Percentiles rank a stretch among this genome's conserved stretches.
phyloP scores from a whole-genome alignment of 2,329 filamentous ascomycete genomes.

The Xylaria sp. region DNA sequence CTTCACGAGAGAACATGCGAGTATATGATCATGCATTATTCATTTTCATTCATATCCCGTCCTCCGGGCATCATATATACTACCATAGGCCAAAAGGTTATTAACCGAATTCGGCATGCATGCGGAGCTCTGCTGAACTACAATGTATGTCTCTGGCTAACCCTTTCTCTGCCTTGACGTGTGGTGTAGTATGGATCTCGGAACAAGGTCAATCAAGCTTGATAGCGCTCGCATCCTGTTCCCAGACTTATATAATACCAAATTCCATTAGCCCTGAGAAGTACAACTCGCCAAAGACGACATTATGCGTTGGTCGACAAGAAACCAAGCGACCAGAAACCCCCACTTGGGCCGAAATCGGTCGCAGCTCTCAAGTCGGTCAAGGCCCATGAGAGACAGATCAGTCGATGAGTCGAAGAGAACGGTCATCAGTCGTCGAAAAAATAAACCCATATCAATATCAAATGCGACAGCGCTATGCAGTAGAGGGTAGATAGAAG shows the following conservation, averaged over 20 bases:
- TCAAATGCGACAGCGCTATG: constrained; percentile 52
- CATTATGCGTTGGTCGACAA: constrained; percentile 26
- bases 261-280: constrained; percentile 32
- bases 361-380: constrained; percentile 31
- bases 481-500: constrained; percentile 45
- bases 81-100: constrained; percentile 27
- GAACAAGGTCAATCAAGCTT: constrained; percentile 34
- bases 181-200: constrained; percentile 22
- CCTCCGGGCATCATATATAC: constrained; percentile 34
- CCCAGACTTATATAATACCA: constrained; percentile 32
- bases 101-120: constrained; percentile 31
- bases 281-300: constrained; percentile 28
- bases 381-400: constrained; percentile 24
- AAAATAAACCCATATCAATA: constrained; percentile 46
- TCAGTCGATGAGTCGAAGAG: constrained; percentile 36
- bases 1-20: constrained; percentile 16
- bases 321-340: constrained; percentile 30
- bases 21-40: constrained; percentile 34
- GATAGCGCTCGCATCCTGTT: constrained; percentile 24
- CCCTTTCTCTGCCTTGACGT: constrained; percentile 18
- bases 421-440: constrained; percentile 47
- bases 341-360: constrained; percentile 36
- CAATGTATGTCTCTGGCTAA: constrained; percentile 27
- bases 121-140: constrained; percentile 24
- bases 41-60: constrained; percentile 39